These are phyloP conservation scores for Curvularia spicifera DNA, from an alignment of 2,329 filamentous ascomycete species.

Conservation along the genomic window DNA sequence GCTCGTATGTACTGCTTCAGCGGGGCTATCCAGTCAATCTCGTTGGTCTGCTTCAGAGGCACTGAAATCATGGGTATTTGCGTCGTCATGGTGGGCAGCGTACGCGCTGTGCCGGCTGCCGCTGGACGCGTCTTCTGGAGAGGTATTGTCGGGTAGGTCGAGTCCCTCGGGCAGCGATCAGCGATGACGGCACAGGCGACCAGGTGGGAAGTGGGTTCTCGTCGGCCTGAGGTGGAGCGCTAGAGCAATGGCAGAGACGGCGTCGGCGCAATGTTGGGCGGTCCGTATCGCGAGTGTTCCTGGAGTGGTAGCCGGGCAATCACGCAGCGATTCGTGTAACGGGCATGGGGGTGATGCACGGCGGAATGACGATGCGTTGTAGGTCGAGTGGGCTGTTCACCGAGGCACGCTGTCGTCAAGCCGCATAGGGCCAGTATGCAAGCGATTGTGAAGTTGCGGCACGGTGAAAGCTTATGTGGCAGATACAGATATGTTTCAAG, in stretches of 20 bases:
- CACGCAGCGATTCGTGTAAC: slow-evolving; percentile 10
- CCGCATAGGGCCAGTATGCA: slow-evolving; percentile 15
- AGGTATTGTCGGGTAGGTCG: slow-evolving; percentile 17
- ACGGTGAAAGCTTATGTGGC: slow-evolving; percentile 11
- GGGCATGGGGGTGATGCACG: slow-evolving; percentile 11
- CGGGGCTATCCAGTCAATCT: slow-evolving; percentile 96
- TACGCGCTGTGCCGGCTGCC: slow-evolving; percentile 14
- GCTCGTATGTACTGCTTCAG: slow-evolving; percentile 92
- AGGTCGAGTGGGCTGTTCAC: slow-evolving; percentile 16
- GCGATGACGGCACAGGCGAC: slow-evolving; percentile 14
- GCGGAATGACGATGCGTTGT: slow-evolving; percentile 13
- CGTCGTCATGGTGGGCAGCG: slow-evolving; percentile 41
- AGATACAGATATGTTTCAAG: neutral
- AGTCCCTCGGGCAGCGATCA: slow-evolving; percentile 8
- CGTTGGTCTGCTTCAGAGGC: slow-evolving; percentile 91
- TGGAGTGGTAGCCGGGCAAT: slow-evolving; percentile 1
- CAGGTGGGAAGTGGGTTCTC: slow-evolving; percentile 12
- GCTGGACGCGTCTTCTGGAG: slow-evolving; percentile 26
- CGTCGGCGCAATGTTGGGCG: neutral
- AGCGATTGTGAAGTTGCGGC: slow-evolving; percentile 11
- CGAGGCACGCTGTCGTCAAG: slow-evolving; percentile 8
- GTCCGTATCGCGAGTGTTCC: slow-evolving; percentile 3
- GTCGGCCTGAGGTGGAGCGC: slow-evolving; percentile 5
- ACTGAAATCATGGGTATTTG: slow-evolving; percentile 91
- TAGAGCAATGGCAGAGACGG: slow-evolving; percentile 5